Conservation (phyloP, 1,284 basidiomycete genomes). For the Moniliophthora roreri region DNA sequence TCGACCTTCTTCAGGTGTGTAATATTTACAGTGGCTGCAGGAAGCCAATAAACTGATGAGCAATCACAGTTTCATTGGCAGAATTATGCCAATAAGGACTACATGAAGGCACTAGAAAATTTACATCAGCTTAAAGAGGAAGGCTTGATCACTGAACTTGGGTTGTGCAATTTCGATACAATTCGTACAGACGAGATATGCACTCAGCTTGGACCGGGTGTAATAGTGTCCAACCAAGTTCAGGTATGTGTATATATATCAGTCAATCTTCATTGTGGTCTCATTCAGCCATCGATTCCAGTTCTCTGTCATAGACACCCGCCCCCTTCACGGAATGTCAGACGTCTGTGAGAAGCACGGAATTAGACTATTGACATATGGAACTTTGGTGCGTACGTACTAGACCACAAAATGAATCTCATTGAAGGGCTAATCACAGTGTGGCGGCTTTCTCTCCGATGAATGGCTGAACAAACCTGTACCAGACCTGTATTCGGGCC, state of each 20-base stretch:
- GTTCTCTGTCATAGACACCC: slow-evolving; percentile 80
- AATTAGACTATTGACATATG: slow-evolving; percentile 78
- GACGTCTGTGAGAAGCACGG: slow-evolving; percentile 72
- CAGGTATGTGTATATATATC: slow-evolving; percentile 50
- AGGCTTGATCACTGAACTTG: slow-evolving; percentile 64
- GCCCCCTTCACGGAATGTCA: slow-evolving; percentile 74
- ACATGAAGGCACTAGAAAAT: slow-evolving; percentile 60
- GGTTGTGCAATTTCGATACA: slow-evolving; percentile 81
- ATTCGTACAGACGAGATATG: slow-evolving; percentile 77
- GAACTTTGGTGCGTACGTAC: slow-evolving; percentile 59
- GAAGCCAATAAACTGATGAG: neutral
- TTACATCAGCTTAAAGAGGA: slow-evolving; percentile 59
- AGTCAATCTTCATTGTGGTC: slow-evolving; percentile 2
- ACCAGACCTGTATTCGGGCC: slow-evolving; percentile 68
- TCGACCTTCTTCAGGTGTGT: slow-evolving; percentile 73
- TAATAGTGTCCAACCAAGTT: slow-evolving; percentile 80
- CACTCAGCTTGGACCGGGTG: slow-evolving; percentile 60
- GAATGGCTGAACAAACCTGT: slow-evolving; percentile 67
- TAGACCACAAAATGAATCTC: slow-evolving; percentile 5
- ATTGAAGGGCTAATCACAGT: slow-evolving; percentile 42
- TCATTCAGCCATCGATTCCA: slow-evolving; percentile 26
- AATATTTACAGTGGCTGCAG: too few relatives aligned
- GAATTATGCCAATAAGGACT: slow-evolving; percentile 70
- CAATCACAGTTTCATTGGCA: slow-evolving; percentile 85
- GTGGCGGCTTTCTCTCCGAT: slow-evolving; percentile 79